phyloP scores from a whole-genome alignment of 2,329 filamentous ascomycete genomes.

The Phaeophleospora eucalypticola region DNA sequence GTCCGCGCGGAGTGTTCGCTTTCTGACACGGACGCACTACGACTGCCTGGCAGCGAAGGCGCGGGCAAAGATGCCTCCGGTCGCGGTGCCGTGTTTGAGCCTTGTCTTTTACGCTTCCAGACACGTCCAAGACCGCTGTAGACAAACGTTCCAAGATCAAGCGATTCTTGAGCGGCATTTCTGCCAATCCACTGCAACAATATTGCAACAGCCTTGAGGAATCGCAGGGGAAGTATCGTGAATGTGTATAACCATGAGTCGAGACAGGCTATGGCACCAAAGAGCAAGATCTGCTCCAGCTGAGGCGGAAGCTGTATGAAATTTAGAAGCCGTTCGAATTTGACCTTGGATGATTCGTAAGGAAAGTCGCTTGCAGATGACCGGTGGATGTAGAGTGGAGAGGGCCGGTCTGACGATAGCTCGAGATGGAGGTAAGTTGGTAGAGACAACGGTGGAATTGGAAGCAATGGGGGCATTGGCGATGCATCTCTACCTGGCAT shows the following conservation, averaged over 20 bases:
- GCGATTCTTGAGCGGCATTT: conserved; percentile 65
- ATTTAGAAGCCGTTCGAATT: conserved; percentile 86
- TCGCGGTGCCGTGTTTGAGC: conserved; percentile 3
- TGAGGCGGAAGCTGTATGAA: conserved; percentile 77
- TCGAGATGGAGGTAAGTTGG: conserved; percentile 64
- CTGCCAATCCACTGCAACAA: conserved; percentile 74
- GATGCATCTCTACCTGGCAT: conserved; percentile 36
- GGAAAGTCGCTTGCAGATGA: conserved; percentile 58
- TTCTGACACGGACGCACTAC: conserved; percentile 18
- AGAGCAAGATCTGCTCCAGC: conserved; percentile 78
- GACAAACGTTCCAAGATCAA: conserved; percentile 70
- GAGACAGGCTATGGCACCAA: conserved; percentile 85
- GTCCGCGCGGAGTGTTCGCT: conserved; percentile 9
- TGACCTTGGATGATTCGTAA: conserved; percentile 88
- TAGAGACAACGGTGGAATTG: conserved; percentile 59
- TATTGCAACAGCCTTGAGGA: conserved; percentile 73
- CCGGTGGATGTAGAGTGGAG: conserved; percentile 60
- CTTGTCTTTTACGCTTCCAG: conserved; percentile 51
- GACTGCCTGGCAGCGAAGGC: conserved; percentile 11
- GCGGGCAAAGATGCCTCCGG: background rate
- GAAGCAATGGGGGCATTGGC: conserved; percentile 51
- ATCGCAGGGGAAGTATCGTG: conserved; percentile 87
- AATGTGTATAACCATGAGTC: conserved; percentile 97
- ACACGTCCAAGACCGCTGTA: conserved; percentile 75
- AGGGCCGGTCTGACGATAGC: conserved; percentile 57